phyloP scores from a whole-genome alignment of 352 stramenopile species.

The Phytophthora megakarya region DNA sequence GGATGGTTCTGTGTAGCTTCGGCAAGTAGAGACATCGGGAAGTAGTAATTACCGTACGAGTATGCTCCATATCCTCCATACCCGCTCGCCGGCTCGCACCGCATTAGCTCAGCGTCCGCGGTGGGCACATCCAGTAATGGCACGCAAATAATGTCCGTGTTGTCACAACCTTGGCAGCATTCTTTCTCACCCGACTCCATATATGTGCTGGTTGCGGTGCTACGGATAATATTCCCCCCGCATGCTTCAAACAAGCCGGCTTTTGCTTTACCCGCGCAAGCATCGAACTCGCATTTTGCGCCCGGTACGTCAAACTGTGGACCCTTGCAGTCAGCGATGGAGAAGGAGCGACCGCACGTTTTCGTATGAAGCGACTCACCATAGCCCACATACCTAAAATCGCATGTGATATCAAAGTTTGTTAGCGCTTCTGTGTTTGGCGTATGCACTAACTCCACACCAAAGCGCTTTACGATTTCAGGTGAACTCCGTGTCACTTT shows the following conservation, averaged over 20 bases:
- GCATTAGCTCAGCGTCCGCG: slow-evolving; percentile 47
- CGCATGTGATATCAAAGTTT: slow-evolving; percentile 52
- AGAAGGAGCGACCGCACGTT: slow-evolving; percentile 50
- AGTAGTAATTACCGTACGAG: slow-evolving; percentile 30
- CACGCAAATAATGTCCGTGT: slow-evolving; percentile 34
- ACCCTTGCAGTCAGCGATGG: slow-evolving; percentile 59
- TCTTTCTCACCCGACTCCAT: slow-evolving; percentile 23
- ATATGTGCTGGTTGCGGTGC: slow-evolving; percentile 22
- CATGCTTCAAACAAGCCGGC: slow-evolving; percentile 59
- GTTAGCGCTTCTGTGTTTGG: slow-evolving; percentile 44
- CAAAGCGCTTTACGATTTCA: slow-evolving; percentile 61
- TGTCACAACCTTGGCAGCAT: slow-evolving; percentile 57
- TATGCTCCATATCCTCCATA: not conserved
- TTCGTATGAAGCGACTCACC: slow-evolving; percentile 26
- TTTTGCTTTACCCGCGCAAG: slow-evolving; percentile 33
- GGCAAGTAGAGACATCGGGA: slow-evolving; percentile 24
- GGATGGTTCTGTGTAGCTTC: slow-evolving; percentile 33
- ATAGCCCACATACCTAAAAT: slow-evolving; percentile 54
- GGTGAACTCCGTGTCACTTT: slow-evolving; percentile 33
- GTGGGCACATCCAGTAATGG: slow-evolving; percentile 45
- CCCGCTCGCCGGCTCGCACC: slow-evolving; percentile 42
- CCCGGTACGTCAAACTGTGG: slow-evolving; percentile 50
- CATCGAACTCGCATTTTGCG: slow-evolving; percentile 45
- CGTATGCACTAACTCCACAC: slow-evolving; percentile 52
- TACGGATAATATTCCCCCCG: slow-evolving; percentile 44